Conservation (phyloP, 768 basidiomycete species). For the Lentinula boryana region DNA sequence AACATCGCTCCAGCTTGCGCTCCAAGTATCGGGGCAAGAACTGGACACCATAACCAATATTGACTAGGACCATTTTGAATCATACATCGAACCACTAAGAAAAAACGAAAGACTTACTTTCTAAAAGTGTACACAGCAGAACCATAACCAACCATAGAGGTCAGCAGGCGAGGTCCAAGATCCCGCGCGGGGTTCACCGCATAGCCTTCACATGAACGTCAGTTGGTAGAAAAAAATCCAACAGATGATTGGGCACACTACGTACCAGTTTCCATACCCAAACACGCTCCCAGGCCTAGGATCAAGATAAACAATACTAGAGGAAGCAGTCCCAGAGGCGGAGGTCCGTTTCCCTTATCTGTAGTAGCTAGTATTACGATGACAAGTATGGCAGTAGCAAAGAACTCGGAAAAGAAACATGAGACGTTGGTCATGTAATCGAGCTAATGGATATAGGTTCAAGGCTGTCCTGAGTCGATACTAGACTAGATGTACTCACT, state of each 20-base stretch:
- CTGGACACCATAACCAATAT: constrained; percentile 72
- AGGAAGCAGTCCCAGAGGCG: constrained; percentile 46
- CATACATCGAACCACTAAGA: not conserved
- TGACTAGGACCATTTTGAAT: constrained; percentile 36
- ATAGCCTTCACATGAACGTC: constrained; percentile 20
- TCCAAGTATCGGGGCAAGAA: constrained; percentile 55
- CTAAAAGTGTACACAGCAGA: constrained; percentile 34
- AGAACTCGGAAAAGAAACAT: constrained; percentile 47
- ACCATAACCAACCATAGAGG: constrained; percentile 70
- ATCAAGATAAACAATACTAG: constrained; percentile 52
- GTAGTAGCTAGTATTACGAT: constrained; percentile 48
- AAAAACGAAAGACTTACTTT: constrained; percentile 25
- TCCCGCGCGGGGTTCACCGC: constrained; percentile 46
- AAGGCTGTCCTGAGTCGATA: too few relatives aligned
- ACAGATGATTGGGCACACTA: not conserved
- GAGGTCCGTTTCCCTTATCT: constrained; percentile 47
- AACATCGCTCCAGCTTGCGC: constrained; percentile 48
- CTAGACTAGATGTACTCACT: constrained; percentile 26
- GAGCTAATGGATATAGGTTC: constrained; percentile 15
- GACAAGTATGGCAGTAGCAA: constrained; percentile 53
- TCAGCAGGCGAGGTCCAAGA: constrained; percentile 63
- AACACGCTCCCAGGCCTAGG: constrained; percentile 49
- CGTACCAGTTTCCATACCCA: constrained; percentile 60
- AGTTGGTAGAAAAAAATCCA: not conserved
- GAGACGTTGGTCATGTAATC: constrained; percentile 34